Base-by-base conservation (phyloP, 306 rosid genomes). In the Senna siamea region DNA sequence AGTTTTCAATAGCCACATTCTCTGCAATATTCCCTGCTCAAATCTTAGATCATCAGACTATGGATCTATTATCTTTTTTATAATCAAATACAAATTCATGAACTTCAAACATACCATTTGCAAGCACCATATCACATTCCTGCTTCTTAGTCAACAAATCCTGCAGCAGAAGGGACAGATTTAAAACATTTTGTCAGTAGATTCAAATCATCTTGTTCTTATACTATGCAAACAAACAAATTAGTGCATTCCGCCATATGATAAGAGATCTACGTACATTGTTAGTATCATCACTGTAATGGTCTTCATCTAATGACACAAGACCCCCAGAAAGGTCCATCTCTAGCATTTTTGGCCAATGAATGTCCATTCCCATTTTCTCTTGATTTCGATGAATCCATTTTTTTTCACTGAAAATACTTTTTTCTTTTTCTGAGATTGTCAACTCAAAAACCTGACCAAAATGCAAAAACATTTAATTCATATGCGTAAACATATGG, bases 281-380 rank as follows among this genome's bases (percentile, higher is more conserved):
- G 55, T 76, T 73, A 7, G 58, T 5, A 10, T 48, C 46, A 69
- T 48, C 58, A 63, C 54, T 9, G 28, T 44, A 46, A 69, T 41
- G 66, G 62, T 59, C 75, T 59, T 72, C 72, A 43, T 58, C 61
- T 20, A 76, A 43, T 64, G 76, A 75, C 55, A 10, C 70, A 7
- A 19, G 38, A 83, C 85, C 84, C 75, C 43, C 17, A 35, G 46
- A 67, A 60, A 66, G 64, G 40, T 70, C 60, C 73, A 22, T 70
- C 48, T 34, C 54, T 44, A 4, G 48, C 55, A 57, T 17, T 63
- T 48, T 70, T 40, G 20, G 50, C 35, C 80, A 58, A 5, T 28
- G 68, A 70, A 70, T 61, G 19, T 19, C 28, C 54, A 46, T 47
- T 73, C 28, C 53, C 66, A 8, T 64, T 65, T 46, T 77, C 66